Base-by-base conservation (phyloP, 1,284 basidiomycete genomes). In the Blastosporella zonata region DNA sequence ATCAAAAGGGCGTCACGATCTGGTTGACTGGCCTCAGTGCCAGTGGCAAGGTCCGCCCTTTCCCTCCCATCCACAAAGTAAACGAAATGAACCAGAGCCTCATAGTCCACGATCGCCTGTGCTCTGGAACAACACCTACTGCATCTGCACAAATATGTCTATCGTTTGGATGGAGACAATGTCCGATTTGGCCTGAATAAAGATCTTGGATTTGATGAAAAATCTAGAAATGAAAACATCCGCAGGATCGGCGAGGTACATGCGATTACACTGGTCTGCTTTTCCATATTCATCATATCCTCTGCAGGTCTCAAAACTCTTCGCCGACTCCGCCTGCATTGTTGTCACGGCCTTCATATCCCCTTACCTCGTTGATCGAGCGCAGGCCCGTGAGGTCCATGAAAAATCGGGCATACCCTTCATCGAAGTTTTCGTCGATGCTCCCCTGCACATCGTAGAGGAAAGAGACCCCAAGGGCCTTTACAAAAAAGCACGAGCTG, bases 291-390 rank as follows among this genome's bases (percentile, higher is more conserved):
- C 31, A 17, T 23, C 20, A 47, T 42, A 15, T 20, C 22, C 20
- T 46, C 8, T 50, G 18, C 60, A 94, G 93, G 93, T 99, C 44
- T 87, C 97, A 23, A 93, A 93, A 63, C 78, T 99, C 33, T 97
- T 99, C 67, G 84, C 94, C 12, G 90, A 95, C 59, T 84, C 94
- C 2, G 85, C 82, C 34, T 87, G 88, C 56, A 79, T 97, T 59
- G 79, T 90, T 18, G 79, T 97, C 63, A 97, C 97, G 6, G 95
- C 96, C 22, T 99, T 99, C 74, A 99, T 99, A 70, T 97, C 95
- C 6, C 97, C 97, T n/a, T 98, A 94, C 68, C 80, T 83, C 40
- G 81, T 84, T 3, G 97, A 99, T 74, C 85, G 96, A 40, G 78
- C 84, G 15, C 68, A 90, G 51, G 97, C 92, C 21, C 84, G 97